Conservation (phyloP, 2,329 filamentous ascomycete species). For the Scopulariopsis brevicaulis region DNA sequence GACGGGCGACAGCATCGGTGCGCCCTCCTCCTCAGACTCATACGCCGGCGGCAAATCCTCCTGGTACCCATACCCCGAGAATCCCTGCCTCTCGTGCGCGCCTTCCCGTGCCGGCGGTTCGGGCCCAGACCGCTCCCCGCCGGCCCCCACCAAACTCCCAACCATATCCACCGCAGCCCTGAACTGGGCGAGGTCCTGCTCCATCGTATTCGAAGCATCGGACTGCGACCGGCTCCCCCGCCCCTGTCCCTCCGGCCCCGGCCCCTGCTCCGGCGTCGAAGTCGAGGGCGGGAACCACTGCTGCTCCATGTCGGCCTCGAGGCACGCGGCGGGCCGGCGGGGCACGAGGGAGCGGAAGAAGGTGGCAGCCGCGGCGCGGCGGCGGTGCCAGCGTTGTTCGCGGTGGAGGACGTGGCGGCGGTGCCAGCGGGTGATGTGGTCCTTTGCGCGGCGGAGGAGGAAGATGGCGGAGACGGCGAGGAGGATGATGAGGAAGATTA, state of each 20-base stretch:
- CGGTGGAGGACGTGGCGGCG: constrained; percentile 7
- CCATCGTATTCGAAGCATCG: constrained; percentile 23
- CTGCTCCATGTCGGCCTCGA: constrained; percentile 25
- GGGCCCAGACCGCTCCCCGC: constrained; percentile 19
- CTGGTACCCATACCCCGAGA: constrained; percentile 6
- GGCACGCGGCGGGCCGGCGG: constrained; percentile 15
- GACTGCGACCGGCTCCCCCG: constrained; percentile 4
- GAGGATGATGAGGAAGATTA: constrained; percentile 14
- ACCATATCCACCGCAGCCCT: constrained; percentile 32
- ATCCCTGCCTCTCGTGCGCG: not conserved
- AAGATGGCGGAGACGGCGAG: constrained; percentile 11
- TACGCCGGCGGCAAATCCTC: constrained; percentile 6
- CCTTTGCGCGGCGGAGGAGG: constrained; percentile 13
- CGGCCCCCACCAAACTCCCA: constrained; percentile 30
- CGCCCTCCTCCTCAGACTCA: constrained; percentile 4
- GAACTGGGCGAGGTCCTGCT: constrained; percentile 36
- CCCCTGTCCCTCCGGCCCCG: not conserved
- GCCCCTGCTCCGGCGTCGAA: not conserved
- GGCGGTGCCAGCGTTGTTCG: constrained; percentile 12
- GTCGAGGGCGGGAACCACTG: not conserved
- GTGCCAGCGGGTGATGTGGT: constrained; percentile 13
- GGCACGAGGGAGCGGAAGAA: constrained; percentile 19
- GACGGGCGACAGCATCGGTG: constrained; percentile 19
- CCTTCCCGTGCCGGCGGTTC: not conserved
- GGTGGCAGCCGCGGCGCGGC: constrained; percentile 11